These are phyloP conservation scores for Micractinium conductrix DNA, from an alignment of 139 green algal genomes.

Conservation along the genomic window DNA sequence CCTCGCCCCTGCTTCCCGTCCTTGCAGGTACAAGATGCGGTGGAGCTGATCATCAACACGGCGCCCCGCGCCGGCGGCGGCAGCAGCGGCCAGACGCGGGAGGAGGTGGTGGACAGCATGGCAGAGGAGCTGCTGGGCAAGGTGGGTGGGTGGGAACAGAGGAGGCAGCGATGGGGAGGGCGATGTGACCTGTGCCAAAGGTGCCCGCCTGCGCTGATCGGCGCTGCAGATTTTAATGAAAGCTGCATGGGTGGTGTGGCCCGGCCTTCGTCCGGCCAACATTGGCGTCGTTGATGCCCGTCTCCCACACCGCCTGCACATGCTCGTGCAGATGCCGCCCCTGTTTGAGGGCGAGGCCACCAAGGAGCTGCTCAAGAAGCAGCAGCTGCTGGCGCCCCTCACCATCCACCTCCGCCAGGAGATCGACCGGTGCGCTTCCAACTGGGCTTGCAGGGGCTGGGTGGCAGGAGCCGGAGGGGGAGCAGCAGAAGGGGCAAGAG, in stretches of 20 bases:
- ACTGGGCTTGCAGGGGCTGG: too few species aligned
- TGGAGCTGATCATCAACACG: conserved; percentile 88
- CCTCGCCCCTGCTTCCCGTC: too few species aligned
- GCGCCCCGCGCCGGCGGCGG: conserved; percentile 83
- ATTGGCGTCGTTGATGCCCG: too few species aligned
- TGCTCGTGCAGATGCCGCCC: conserved; percentile 56
- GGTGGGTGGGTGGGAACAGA: conserved; percentile 13
- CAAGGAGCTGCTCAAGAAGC: conserved; percentile 87
- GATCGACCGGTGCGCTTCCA: conserved; percentile 12
- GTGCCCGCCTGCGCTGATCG: background rate
- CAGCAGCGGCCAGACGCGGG: conserved; percentile 71
- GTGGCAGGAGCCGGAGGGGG: too few species aligned
- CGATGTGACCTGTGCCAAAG: background rate
- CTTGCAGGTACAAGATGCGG: conserved; percentile 68
- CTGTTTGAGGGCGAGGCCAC: conserved; percentile 90
- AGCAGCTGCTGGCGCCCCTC: conserved; percentile 83
- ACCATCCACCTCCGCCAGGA: conserved; percentile 92
- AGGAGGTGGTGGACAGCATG: conserved; percentile 94
- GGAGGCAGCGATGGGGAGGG: background rate
- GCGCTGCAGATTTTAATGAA: too few species aligned
- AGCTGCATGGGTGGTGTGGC: too few species aligned
- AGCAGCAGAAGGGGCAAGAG: too few species aligned
- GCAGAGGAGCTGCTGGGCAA: conserved; percentile 91
- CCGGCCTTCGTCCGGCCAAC: too few species aligned
- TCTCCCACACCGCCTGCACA: too few species aligned